Base-by-base conservation (phyloP, 2,329 filamentous ascomycete species). In the Fusarium sp. region DNA sequence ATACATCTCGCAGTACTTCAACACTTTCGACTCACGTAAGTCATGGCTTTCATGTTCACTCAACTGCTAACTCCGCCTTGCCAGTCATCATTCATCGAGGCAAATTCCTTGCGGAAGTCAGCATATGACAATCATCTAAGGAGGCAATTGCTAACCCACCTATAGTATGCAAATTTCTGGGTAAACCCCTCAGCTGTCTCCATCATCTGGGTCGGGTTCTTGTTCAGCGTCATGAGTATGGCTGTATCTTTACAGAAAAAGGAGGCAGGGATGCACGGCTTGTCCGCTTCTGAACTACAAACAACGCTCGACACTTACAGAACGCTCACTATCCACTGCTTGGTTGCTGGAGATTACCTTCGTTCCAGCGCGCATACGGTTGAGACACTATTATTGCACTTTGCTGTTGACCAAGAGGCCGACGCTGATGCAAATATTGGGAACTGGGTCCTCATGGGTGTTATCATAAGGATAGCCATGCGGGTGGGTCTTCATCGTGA, bases 1-100 rank as follows among this genome's bases (percentile, higher is more conserved):
- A 60, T 58, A 69, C 6, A 44, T 73, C 27, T 73, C 68, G 9
- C 61, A 69, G 4, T 74, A 73, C 29, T 74, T 74, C n/a, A 74
- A 73, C 29, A 49, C 46, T 7, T 74, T 73, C 14, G 68, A 73
- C 38, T 62, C 60, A 33, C 37, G 56, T 63, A 62, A 15, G 60
- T 27, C 31, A 33, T 35, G 8, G 5, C 27, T 62, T 7, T 21
- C 21, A 33, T 33, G 9, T 51, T 33, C 31, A 16, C 7, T 15
- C n/a, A 37, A 33, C 9, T 39, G 10, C 44, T 62, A 35, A 61
- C 31, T 49, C 31, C 11, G 19, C 27, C 56, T 4, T 10, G 18
- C 11, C 31, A 63, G 60, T 44, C n/a, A 27, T 63, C 27, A 23
- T 63, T 44, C 60, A 63, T 62, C 56, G 60, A 44, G 60, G 60